Conservation (phyloP, 2,329 filamentous ascomycete genomes). For the Fusarium sororula region DNA sequence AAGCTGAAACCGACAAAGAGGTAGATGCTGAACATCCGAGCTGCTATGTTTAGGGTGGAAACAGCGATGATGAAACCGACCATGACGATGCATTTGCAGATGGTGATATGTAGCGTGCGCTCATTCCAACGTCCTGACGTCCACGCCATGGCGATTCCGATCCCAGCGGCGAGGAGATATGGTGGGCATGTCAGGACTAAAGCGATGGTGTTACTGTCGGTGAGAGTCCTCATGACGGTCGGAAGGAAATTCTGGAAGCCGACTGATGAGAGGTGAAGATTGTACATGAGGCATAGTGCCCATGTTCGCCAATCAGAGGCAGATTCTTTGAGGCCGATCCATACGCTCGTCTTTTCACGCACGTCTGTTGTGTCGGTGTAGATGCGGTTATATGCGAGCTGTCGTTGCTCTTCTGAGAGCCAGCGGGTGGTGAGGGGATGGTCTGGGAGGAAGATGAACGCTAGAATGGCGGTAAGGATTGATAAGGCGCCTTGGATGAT, state of each 20-base stretch:
- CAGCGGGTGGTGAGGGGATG: constrained; percentile 51
- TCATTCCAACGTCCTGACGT: constrained; percentile 57
- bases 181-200: constrained; percentile 60
- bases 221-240: constrained; percentile 55
- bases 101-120: constrained; percentile 13
- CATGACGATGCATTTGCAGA: constrained; percentile 51
- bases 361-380: constrained; percentile 39
- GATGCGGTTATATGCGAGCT: constrained; percentile 54
- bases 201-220: constrained; percentile 56
- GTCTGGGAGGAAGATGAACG: constrained; percentile 48
- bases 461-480: constrained; percentile 41
- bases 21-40: constrained; percentile 44
- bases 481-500: constrained; percentile 45
- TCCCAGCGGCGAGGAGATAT: constrained; percentile 53
- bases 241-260: constrained; percentile 45
- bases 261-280: constrained; percentile 36
- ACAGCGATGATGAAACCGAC: constrained; percentile 36
- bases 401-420: constrained; percentile 49
- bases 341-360: constrained; percentile 50
- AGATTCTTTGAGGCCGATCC: constrained; percentile 39
- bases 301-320: constrained; percentile 42
- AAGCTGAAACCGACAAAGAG: constrained; percentile 52
- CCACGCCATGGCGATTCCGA: constrained; percentile 29
- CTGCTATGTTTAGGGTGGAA: constrained; percentile 35
- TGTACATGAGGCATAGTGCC: constrained; percentile 43